These are phyloP conservation scores for Blastocladiella emersonii DNA, from an alignment of 371 early-diverging fungal species.

Conservation along the genomic window DNA sequence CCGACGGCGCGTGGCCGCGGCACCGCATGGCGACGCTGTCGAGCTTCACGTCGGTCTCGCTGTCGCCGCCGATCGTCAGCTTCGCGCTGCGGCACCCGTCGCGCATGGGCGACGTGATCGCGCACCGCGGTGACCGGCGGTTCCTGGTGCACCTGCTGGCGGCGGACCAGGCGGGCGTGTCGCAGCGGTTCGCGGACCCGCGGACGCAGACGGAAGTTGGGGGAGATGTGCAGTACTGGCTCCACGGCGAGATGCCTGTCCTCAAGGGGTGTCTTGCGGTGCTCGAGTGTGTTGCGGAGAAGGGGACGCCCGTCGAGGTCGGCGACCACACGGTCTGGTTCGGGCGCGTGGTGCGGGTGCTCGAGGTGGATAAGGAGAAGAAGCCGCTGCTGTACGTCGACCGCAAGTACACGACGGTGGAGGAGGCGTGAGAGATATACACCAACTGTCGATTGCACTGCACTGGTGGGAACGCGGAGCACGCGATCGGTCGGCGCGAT, in stretches of 20 bases:
- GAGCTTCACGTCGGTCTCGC: conserved; percentile 23
- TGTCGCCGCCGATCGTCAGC: conserved; percentile 17
- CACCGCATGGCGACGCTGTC: not conserved
- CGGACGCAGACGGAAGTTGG: not conserved
- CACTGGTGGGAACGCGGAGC: too few relatives aligned
- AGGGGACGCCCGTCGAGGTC: conserved; percentile 4
- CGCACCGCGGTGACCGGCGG: not conserved
- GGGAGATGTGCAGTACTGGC: not conserved
- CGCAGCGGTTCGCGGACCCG: not conserved
- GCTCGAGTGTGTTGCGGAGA: conserved; percentile 11
- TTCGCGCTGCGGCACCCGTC: conserved; percentile 18
- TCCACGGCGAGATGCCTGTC: conserved; percentile 9
- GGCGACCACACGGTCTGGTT: conserved; percentile 22
- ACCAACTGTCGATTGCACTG: too few relatives aligned
- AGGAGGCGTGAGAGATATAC: too few relatives aligned
- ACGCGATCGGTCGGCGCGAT: too few relatives aligned
- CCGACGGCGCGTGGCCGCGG: not conserved
- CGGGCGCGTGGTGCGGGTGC: conserved; percentile 11
- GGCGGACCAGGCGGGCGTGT: not conserved
- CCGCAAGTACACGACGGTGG: not conserved
- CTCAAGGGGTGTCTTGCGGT: conserved; percentile 15
- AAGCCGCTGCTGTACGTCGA: conserved; percentile 16
- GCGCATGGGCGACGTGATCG: conserved; percentile 7
- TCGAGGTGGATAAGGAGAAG: not conserved
- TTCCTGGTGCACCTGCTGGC: not conserved